Evolutionary conservation across 495 filamentous ascomycete species (phyloP).

Genomic region (Talaromyces borbonicus): DNA sequence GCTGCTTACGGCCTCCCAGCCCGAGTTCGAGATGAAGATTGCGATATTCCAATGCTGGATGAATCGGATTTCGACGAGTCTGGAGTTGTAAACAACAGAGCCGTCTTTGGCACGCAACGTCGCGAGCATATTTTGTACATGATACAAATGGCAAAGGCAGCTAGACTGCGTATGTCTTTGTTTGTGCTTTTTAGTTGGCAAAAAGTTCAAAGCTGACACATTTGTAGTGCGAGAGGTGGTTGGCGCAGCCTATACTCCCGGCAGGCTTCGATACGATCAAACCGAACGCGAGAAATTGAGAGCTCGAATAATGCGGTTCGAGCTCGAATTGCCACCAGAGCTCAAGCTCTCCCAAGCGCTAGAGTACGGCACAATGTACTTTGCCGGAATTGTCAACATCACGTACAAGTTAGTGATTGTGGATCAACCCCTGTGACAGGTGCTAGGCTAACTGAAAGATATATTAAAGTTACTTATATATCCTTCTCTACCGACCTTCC

Average conservation of each 20-base stretch:
- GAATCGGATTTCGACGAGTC: constrained; percentile 26
- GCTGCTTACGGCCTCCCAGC: constrained; percentile 29
- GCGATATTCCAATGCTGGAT: constrained; percentile 32
- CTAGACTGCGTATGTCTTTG: constrained; percentile 26
- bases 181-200: neutral
- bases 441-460: neutral
- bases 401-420: constrained; percentile 28
- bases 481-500: constrained; percentile 29
- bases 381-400: constrained; percentile 34
- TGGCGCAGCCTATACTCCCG: constrained; percentile 31
- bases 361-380: constrained; percentile 22
- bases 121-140: constrained; percentile 26
- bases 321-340: constrained; percentile 21
- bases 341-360: constrained; percentile 21
- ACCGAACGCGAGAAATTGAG: constrained; percentile 20
- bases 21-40: constrained; percentile 38
- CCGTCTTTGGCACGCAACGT: constrained; percentile 21
- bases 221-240: constrained; percentile 31
- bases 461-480: constrained; percentile 26
- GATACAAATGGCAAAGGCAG: constrained; percentile 33
- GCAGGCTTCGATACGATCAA: constrained; percentile 18
- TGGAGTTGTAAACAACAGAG: constrained; percentile 15
- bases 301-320: constrained; percentile 25
- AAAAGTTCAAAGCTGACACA: neutral
- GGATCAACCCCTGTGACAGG: neutral